Base-by-base conservation (phyloP, 1,284 basidiomycete species). In the Naganishia albida region DNA sequence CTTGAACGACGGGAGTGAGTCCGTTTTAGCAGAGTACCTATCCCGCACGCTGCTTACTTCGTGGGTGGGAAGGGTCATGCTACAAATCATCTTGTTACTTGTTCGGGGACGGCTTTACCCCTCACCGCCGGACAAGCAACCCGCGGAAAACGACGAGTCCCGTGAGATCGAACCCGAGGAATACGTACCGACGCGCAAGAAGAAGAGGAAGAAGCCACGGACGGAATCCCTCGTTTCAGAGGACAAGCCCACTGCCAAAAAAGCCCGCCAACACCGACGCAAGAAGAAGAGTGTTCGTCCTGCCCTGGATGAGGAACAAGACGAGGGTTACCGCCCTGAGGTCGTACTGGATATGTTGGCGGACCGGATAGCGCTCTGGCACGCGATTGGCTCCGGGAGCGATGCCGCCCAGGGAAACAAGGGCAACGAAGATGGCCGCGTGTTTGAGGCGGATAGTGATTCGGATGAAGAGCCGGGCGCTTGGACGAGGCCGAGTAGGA, bases 1-100 rank as follows among this genome's bases (percentile, higher is more conserved):
- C 52, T 60, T 30, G 64, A 65, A 39, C 30, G 64, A 13, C 25
- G 64, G 59, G 64, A 65, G 64, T 65, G 46, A n/a, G 64, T 65
- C 28, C 1, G 10, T n/a, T n/a, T n/a, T n/a, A n/a, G n/a, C n/a
- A n/a, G n/a, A n/a, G n/a, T n/a, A n/a, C n/a, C n/a, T n/a, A n/a
- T n/a, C n/a, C n/a, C n/a, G n/a, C n/a, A n/a, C n/a, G n/a, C n/a
- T n/a, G n/a, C n/a, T n/a, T n/a, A n/a, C n/a, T 23, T 30, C 30
- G 18, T 42, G 7, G 4, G 34, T n/a, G 34, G 34, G 34, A 42
- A 65, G 64, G 16, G 64, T 65, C 13, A 49, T 59, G 28, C 38
- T 65, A 15, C 64, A 65, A 25, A 38, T 65, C n/a, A 51, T 65
- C 30, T 34, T 65, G 13, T 13, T 65, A 16, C 64, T 65, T 12